phyloP scores from a whole-genome alignment of 106 monocot genomes.

The Platanthera zijinensis region DNA sequence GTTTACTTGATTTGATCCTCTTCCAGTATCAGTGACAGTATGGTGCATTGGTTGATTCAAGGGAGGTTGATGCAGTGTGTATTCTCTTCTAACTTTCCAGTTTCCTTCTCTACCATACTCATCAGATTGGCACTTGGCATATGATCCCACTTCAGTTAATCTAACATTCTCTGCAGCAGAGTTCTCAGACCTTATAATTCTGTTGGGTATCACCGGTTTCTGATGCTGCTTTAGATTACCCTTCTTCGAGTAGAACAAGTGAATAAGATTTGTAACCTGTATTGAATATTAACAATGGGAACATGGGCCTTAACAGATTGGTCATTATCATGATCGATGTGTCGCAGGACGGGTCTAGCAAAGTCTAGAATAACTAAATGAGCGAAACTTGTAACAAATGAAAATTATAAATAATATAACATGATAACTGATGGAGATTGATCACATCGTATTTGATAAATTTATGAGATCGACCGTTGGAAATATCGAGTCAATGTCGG shows the following conservation, averaged over 20 bases:
- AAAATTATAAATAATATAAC: too few relatives aligned
- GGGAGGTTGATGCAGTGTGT: neutral
- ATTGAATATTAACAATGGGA: neutral
- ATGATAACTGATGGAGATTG: too few relatives aligned
- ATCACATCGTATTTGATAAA: too few relatives aligned
- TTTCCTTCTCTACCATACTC: neutral
- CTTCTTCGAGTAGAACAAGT: neutral
- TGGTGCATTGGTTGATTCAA: neutral
- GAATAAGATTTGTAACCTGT: constrained; percentile 4
- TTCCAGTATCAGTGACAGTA: neutral
- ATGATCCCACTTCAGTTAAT: neutral
- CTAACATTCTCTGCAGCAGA: neutral
- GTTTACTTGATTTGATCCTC: neutral
- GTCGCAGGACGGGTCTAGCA: too few relatives aligned
- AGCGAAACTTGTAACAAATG: too few relatives aligned
- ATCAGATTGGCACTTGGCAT: neutral
- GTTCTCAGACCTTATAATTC: neutral
- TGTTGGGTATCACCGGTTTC: neutral
- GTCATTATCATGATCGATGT: too few relatives aligned
- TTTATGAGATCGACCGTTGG: too few relatives aligned
- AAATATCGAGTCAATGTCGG: too few relatives aligned
- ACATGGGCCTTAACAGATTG: neutral
- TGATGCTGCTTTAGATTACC: neutral
- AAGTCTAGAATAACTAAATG: too few relatives aligned
- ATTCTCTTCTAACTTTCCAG: neutral